Percentiles rank a stretch among this genome's conserved stretches.
These are phyloP conservation scores for Petunia secreta DNA, from an alignment of 257 asterid genomes.

Conservation along the genomic window DNA sequence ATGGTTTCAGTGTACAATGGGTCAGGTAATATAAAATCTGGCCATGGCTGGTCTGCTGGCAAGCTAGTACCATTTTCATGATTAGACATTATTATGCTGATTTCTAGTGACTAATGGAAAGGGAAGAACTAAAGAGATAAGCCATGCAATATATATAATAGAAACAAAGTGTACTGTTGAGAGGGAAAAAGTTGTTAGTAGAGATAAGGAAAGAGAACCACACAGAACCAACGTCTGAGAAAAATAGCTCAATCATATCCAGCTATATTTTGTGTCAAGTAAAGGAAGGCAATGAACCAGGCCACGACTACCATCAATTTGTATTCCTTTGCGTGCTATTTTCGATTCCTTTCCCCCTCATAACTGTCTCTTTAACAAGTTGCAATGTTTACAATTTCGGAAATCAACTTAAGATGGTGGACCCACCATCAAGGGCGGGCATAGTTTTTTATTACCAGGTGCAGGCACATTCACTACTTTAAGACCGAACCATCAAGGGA, in stretches of 20 bases:
- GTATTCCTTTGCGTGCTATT: background rate
- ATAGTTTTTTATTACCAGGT: background rate
- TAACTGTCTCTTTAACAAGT: background rate
- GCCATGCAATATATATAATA: slow-evolving; percentile 39
- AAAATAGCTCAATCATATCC: slow-evolving; percentile 45
- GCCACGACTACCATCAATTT: slow-evolving; percentile 72
- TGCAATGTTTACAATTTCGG: background rate
- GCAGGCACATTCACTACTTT: background rate
- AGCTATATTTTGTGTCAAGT: slow-evolving; percentile 44
- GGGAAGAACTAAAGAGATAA: slow-evolving; percentile 52
- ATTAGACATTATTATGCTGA: slow-evolving; percentile 54
- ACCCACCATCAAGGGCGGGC: slow-evolving; percentile 11
- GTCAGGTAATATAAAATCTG: slow-evolving; percentile 58
- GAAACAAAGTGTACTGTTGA: slow-evolving; percentile 30
- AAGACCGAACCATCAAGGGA: background rate
- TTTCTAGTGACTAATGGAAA: slow-evolving; percentile 36
- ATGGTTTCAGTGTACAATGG: slow-evolving; percentile 54
- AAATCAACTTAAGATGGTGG: slow-evolving; percentile 21
- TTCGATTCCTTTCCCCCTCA: background rate
- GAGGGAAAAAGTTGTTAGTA: slow-evolving; percentile 29
- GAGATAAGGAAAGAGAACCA: slow-evolving; percentile 96
- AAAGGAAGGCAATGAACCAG: slow-evolving; percentile 51
- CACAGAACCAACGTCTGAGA: slow-evolving; percentile 68
- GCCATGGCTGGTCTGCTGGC: slow-evolving; percentile 51
- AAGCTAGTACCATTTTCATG: slow-evolving; percentile 47